These are phyloP conservation scores for Boeremia exigua DNA, from an alignment of 2,329 filamentous ascomycete genomes.

Conservation along the genomic window DNA sequence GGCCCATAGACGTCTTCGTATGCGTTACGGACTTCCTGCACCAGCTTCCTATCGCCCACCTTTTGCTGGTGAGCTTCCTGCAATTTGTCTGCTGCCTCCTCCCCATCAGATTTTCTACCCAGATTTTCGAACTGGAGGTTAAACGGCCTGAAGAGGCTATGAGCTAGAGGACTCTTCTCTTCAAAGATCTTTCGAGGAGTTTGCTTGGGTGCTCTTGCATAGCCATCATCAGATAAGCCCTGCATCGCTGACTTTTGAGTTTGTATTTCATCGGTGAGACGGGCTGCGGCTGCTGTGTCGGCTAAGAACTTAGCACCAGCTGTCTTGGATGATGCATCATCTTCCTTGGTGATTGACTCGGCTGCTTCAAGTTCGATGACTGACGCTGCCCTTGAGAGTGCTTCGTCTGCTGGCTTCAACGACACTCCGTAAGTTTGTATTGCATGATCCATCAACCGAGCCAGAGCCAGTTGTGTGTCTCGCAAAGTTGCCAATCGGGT, in stretches of 20 bases:
- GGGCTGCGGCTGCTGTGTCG: conserved; percentile 24
- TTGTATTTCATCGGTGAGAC: conserved; percentile 36
- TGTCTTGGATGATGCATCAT: not conserved
- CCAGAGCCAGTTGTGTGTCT: conserved; percentile 40
- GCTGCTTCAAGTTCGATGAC: not conserved
- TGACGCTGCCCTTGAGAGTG: not conserved
- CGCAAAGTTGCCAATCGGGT: conserved; percentile 35
- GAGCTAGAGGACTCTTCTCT: conserved; percentile 30
- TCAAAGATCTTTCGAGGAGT: conserved; percentile 22
- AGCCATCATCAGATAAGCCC: conserved; percentile 40
- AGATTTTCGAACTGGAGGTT: conserved; percentile 33
- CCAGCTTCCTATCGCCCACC: conserved; percentile 27
- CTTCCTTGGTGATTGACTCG: not conserved
- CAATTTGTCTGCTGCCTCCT: conserved; percentile 5
- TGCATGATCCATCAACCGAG: conserved; percentile 31
- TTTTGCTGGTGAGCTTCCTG: conserved; percentile 19
- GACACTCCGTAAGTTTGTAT: conserved; percentile 31
- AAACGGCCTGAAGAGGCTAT: conserved; percentile 44
- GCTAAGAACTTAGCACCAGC: not conserved
- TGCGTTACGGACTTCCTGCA: conserved; percentile 31
- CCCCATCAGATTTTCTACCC: conserved; percentile 16
- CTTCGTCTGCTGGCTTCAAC: conserved; percentile 19
- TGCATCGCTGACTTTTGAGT: conserved; percentile 37
- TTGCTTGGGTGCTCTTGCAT: conserved; percentile 24
- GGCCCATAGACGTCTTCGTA: conserved; percentile 39